Evolutionary conservation across 352 stramenopile species (phyloP).

Genomic region (Phytophthora chlamydospora): DNA sequence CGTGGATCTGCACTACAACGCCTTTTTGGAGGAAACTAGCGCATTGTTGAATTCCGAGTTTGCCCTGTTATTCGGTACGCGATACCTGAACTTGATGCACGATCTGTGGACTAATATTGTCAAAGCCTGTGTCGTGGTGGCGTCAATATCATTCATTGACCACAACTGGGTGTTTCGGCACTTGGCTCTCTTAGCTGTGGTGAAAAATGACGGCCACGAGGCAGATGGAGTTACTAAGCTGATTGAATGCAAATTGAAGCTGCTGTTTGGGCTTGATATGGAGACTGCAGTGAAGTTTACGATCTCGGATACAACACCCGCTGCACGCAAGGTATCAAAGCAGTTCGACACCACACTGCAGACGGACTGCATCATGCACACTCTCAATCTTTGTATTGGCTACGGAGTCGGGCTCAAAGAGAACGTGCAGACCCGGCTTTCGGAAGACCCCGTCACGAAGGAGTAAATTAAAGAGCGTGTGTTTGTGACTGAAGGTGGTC

Average conservation of each 20-base stretch:
- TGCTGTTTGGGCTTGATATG: neutral
- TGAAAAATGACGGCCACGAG: neutral
- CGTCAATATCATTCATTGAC: neutral
- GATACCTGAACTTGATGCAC: neutral
- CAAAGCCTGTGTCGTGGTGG: neutral
- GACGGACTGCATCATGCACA: neutral
- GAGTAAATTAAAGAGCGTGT: neutral
- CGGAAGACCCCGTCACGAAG: neutral
- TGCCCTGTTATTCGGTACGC: neutral
- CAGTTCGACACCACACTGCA: neutral
- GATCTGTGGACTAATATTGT: neutral
- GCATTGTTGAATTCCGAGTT: neutral
- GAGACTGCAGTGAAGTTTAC: neutral
- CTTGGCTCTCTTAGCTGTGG: neutral
- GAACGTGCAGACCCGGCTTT: neutral
- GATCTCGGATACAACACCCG: neutral
- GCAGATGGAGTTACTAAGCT: neutral
- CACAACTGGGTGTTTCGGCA: neutral
- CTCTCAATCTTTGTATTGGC: neutral
- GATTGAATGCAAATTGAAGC: neutral
- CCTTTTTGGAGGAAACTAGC: neutral
- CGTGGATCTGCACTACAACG: neutral
- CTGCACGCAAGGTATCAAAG: neutral
- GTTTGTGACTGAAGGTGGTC: neutral
- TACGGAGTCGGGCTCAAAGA: neutral